phyloP scores from a whole-genome alignment of 2,329 filamentous ascomycete genomes.

The Raffaelea ambrosiae region DNA sequence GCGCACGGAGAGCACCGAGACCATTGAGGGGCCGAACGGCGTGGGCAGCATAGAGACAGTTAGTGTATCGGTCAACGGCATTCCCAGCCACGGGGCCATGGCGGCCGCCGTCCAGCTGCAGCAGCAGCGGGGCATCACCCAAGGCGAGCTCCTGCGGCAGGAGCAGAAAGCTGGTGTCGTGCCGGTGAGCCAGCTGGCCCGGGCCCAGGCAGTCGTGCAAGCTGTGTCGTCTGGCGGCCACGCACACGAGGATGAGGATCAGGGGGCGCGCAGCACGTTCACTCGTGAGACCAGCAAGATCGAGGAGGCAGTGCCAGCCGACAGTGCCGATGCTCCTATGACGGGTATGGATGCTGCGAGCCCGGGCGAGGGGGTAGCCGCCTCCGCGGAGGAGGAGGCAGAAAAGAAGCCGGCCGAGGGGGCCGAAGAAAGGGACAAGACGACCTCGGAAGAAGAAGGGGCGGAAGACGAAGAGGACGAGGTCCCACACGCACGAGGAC shows the following conservation, averaged over 20 bases:
- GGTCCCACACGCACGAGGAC: conserved; percentile 74
- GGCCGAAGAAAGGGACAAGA: conserved; percentile 11
- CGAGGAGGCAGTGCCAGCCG: conserved; percentile 16
- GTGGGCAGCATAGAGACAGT: conserved; percentile 74
- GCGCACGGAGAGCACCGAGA: conserved; percentile 67
- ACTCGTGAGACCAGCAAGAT: neutral
- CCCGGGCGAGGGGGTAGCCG: conserved; percentile 19
- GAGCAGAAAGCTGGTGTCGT: conserved; percentile 78
- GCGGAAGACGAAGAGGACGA: conserved; percentile 39
- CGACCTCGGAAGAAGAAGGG: too few species aligned
- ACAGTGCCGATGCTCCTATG: conserved; percentile 7
- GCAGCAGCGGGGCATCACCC: conserved; percentile 53
- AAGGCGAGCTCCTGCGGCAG: conserved; percentile 77
- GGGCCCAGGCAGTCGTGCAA: conserved; percentile 25
- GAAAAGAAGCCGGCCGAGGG: neutral
- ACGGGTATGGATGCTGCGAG: conserved; percentile 5
- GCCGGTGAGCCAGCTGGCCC: conserved; percentile 52
- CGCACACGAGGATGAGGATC: neutral
- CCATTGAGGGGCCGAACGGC: conserved; percentile 73
- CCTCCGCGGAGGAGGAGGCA: neutral
- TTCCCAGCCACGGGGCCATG: conserved; percentile 42
- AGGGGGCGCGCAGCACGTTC: too few species aligned
- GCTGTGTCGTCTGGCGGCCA: conserved; percentile 5
- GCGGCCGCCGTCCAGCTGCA: conserved; percentile 10
- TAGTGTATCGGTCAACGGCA: conserved; percentile 64